Percentiles rank a stretch among this genome's conserved stretches.
phyloP scores from a whole-genome alignment of 2,329 filamentous ascomycete species.

The Ceratocystis colombiana region DNA sequence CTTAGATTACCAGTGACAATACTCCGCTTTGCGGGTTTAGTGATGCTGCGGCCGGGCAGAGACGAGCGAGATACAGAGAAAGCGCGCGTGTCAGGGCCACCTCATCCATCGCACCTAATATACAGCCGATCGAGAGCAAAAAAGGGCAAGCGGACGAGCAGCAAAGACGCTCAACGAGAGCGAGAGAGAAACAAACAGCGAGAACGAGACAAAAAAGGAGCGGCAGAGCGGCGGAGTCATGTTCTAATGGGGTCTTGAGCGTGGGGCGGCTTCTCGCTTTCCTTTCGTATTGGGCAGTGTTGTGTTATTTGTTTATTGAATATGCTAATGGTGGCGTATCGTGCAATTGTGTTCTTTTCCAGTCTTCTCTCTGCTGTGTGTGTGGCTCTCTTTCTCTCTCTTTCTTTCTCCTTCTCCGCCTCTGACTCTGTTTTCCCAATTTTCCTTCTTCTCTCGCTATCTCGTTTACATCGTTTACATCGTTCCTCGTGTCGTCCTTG shows the following conservation, averaged over 20 bases:
- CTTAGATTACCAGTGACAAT: neutral
- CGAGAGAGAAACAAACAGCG: neutral
- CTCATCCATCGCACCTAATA: no score
- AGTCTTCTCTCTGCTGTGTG: neutral
- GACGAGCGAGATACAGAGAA: neutral
- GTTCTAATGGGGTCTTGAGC: conserved; percentile 11
- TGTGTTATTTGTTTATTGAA: neutral
- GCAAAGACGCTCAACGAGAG: neutral
- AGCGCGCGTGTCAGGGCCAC: no score
- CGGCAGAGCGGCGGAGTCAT: conserved; percentile 11
- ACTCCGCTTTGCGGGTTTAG: neutral
- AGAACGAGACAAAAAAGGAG: conserved; percentile 5
- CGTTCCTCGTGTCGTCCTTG: neutral
- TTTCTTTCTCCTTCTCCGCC: neutral
- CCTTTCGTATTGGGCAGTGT: conserved; percentile 12
- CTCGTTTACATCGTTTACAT: conserved; percentile 12
- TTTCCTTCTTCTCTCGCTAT: conserved; percentile 3
- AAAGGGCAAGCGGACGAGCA: neutral
- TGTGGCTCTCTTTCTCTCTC: neutral
- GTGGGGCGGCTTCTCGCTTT: conserved; percentile 9
- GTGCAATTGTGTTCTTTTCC: neutral
- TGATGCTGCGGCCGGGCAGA: conserved; percentile 4
- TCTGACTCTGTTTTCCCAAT: no score
- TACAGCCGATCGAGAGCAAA: neutral
- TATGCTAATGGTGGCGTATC: conserved; percentile 13